A percentile compares a stretch with the other conserved stretches of the same genome.
Conservation (phyloP, 768 basidiomycete genomes). For the Tulasnella sp. region DNA sequence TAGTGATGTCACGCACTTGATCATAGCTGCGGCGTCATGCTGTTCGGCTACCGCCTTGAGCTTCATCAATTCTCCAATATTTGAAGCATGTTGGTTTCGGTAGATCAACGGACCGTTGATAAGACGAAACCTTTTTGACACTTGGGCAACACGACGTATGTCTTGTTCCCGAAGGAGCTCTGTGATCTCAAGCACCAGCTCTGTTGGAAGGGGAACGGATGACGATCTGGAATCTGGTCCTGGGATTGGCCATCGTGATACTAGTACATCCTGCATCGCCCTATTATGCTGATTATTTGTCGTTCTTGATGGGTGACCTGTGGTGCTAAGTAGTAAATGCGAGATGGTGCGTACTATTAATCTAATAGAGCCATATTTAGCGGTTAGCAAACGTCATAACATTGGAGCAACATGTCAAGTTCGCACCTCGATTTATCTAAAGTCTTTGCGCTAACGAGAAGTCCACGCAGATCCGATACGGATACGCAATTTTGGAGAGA, state of each 20-base stretch:
- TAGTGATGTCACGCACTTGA: background rate
- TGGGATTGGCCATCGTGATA: background rate
- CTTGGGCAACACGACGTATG: background rate
- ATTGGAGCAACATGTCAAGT: no score
- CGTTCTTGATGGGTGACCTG: no score
- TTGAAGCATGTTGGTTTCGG: background rate
- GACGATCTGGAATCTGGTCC: background rate
- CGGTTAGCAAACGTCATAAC: no score
- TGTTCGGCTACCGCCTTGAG: background rate
- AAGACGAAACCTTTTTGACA: background rate
- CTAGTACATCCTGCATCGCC: no score
- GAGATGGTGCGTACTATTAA: no score
- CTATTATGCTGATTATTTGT: no score
- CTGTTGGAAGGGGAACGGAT: background rate
- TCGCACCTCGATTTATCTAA: no score
- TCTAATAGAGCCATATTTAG: no score
- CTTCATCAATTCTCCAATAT: background rate
- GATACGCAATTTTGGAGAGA: no score
- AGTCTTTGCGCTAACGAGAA: no score
- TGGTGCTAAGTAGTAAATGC: no score
- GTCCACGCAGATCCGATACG: no score
- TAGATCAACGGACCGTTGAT: background rate
- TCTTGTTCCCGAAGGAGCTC: background rate
- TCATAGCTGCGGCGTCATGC: constrained; percentile 1
- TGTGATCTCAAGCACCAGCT: background rate